phyloP scores from a whole-genome alignment of 2,329 filamentous ascomycete species.

The Colletotrichum sublineola region DNA sequence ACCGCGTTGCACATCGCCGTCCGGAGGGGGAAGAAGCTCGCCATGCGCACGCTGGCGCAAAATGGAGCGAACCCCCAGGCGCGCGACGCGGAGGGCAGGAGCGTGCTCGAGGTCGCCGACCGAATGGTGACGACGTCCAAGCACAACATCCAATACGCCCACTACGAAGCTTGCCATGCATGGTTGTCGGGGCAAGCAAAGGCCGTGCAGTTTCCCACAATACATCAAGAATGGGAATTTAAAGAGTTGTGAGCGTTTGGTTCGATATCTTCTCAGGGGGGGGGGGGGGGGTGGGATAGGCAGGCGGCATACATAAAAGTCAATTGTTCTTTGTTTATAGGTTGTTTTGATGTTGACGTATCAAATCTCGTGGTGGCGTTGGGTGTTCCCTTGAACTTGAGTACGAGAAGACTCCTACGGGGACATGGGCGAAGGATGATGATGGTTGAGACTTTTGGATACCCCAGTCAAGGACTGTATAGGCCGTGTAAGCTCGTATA shows the following conservation, averaged over 20 bases:
- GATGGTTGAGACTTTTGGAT: slow-evolving; percentile 5
- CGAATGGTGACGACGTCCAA: slow-evolving; percentile 52
- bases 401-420: background rate
- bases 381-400: background rate
- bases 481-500: background rate
- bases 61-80: slow-evolving; percentile 62
- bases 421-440: background rate
- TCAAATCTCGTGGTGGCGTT: background rate
- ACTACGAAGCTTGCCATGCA: slow-evolving; percentile 61
- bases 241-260: slow-evolving; percentile 6
- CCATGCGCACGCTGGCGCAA: slow-evolving; percentile 61
- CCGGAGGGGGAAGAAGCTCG: slow-evolving; percentile 65
- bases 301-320: slow-evolving; percentile 26
- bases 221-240: slow-evolving; percentile 57
- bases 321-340: background rate
- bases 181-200: slow-evolving; percentile 57
- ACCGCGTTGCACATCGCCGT: slow-evolving; percentile 68
- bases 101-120: slow-evolving; percentile 62
- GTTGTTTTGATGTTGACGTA: background rate
- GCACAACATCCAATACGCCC: slow-evolving; percentile 54
- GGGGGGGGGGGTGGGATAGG: background rate
- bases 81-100: slow-evolving; percentile 58
- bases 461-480: slow-evolving; percentile 10
- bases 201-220: slow-evolving; percentile 55
- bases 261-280: background rate